Evolutionary conservation across 2,329 filamentous ascomycete species (phyloP).

Genomic region (Myrmaecium sp.): DNA sequence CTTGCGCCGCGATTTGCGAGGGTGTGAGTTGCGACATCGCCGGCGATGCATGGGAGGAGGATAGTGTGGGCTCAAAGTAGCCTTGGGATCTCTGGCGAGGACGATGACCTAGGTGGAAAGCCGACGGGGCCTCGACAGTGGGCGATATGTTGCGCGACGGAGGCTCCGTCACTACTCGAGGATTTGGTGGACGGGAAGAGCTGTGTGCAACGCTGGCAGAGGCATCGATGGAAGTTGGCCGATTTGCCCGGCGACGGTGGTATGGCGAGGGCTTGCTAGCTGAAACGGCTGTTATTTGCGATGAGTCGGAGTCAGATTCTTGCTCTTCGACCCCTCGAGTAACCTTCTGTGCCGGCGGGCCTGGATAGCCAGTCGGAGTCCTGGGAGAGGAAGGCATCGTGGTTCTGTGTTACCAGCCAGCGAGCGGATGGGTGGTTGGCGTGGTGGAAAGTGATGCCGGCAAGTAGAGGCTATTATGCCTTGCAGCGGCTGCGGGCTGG

Average conservation of each 20-base stretch:
- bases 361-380: too few relatives aligned
- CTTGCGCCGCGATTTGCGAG: slow-evolving; percentile 68
- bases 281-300: slow-evolving; percentile 18
- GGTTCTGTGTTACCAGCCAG: too few relatives aligned
- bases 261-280: slow-evolving; percentile 12
- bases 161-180: slow-evolving; percentile 11
- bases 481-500: too few relatives aligned
- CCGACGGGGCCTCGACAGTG: slow-evolving; percentile 26
- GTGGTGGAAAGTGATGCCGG: too few relatives aligned
- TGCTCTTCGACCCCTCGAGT: too few relatives aligned
- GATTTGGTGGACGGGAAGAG: slow-evolving; percentile 12
- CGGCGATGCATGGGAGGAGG: slow-evolving; percentile 40
- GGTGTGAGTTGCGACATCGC: slow-evolving; percentile 36
- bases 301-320: slow-evolving; percentile 25
- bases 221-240: slow-evolving; percentile 14
- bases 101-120: slow-evolving; percentile 32
- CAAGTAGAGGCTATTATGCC: too few relatives aligned
- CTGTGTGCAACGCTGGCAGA: slow-evolving; percentile 4
- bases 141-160: slow-evolving; percentile 23
- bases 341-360: too few relatives aligned
- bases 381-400: too few relatives aligned
- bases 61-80: slow-evolving; percentile 57
- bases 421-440: too few relatives aligned
- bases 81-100: slow-evolving; percentile 58
- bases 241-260: slow-evolving; percentile 18